phyloP scores from a whole-genome alignment of 768 basidiomycete species.

The Mycena capillaripes region DNA sequence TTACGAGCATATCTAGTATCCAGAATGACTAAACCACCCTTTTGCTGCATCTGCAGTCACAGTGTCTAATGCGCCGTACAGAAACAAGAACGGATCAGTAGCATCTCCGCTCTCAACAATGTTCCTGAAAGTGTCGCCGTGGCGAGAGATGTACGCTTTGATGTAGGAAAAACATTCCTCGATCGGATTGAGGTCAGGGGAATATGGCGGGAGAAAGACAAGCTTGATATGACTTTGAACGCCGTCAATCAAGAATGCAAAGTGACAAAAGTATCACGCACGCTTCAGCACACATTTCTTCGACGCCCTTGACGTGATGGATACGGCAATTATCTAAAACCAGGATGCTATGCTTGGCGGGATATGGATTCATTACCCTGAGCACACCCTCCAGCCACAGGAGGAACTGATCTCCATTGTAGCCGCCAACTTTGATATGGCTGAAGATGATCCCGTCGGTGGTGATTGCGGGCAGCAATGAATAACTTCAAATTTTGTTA shows the following conservation, averaged over 20 bases:
- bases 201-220: constrained; percentile 50
- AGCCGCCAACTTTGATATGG: constrained; percentile 32
- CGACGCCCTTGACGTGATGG: no score
- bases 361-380: no score
- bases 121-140: constrained; percentile 33
- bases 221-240: constrained; percentile 39
- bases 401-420: constrained; percentile 31
- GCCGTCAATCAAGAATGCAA: not conserved
- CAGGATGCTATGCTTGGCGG: no score
- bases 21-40: constrained; percentile 25
- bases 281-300: not conserved
- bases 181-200: constrained; percentile 52
- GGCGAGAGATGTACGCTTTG: constrained; percentile 45
- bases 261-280: not conserved
- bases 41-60: not conserved
- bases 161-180: constrained; percentile 50
- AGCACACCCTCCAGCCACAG: constrained; percentile 24
- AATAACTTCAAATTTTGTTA: constrained; percentile 17
- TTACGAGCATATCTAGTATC: not conserved
- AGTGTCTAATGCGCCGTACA: not conserved
- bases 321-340: no score
- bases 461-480: constrained; percentile 33
- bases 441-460: constrained; percentile 35
- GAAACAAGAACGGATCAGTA: not conserved
- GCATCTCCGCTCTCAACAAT: constrained; percentile 1